phyloP scores from a whole-genome alignment of 805 yeast genomes.

The Blastobotrys americana region DNA sequence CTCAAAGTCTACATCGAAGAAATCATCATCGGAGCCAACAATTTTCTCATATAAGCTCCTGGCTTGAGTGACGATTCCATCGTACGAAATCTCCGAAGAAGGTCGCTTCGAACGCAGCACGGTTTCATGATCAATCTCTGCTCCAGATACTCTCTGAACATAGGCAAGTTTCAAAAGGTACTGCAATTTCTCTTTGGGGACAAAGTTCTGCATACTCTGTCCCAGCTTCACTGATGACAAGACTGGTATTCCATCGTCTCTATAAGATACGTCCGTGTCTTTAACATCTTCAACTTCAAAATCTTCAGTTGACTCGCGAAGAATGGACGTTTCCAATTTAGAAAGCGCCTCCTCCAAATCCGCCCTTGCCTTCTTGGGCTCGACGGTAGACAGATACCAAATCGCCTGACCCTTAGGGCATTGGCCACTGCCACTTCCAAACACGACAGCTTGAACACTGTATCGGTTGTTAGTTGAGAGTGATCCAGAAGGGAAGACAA shows the following conservation, averaged over 20 bases:
- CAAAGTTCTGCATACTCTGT: constrained; percentile 74
- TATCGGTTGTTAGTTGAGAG: constrained; percentile 54
- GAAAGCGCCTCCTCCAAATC: constrained; percentile 76
- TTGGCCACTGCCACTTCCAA: constrained; percentile 81
- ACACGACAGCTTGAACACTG: constrained; percentile 80
- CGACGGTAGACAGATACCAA: constrained; percentile 82
- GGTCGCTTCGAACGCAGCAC: constrained; percentile 10
- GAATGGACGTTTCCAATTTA: constrained; percentile 70
- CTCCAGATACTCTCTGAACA: constrained; percentile 38
- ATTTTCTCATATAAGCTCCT: constrained; percentile 64
- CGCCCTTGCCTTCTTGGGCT: constrained; percentile 56
- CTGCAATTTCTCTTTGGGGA: constrained; percentile 66
- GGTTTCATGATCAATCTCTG: constrained; percentile 8
- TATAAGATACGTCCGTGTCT: constrained; percentile 48
- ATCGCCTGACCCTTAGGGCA: constrained; percentile 82
- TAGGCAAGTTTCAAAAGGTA: constrained; percentile 55
- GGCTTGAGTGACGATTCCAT: constrained; percentile 81
- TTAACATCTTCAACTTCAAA: constrained; percentile 48
- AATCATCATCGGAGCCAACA: constrained; percentile 92
- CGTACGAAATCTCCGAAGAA: constrained; percentile 68
- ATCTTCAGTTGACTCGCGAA: constrained; percentile 67
- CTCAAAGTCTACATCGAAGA: constrained; percentile 93
- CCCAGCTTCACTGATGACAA: constrained; percentile 81
- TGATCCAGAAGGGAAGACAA: constrained; percentile 86
- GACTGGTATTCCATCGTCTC: constrained; percentile 57